Conservation (phyloP, 2,329 filamentous ascomycete genomes). For the Coniochaeta ligniaria region DNA sequence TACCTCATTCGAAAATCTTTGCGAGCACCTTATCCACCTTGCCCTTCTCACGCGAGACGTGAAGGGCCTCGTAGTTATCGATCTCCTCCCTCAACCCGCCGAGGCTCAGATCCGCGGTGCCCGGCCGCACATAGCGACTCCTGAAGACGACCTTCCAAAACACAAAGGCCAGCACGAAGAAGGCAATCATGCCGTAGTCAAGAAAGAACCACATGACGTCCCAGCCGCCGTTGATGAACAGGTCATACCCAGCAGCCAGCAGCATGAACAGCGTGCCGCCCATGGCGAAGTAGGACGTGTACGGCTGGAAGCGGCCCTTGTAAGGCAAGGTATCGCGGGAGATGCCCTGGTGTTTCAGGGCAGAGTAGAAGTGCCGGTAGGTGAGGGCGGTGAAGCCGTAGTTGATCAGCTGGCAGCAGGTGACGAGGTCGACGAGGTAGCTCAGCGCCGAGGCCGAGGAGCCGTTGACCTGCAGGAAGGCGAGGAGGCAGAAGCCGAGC, state of each 20-base stretch:
- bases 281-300: constrained; percentile 38
- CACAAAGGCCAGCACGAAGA: constrained; percentile 8
- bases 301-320: constrained; percentile 49
- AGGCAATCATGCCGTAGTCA: constrained; percentile 11
- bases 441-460: constrained; percentile 47
- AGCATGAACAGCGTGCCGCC: constrained; percentile 6
- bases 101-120: constrained; percentile 9
- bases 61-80: constrained; percentile 8
- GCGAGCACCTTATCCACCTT: constrained; percentile 1
- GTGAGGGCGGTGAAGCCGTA: constrained; percentile 50
- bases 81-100: constrained; percentile 11
- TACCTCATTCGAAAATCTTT: constrained; percentile 1
- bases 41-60: background rate
- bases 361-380: constrained; percentile 51
- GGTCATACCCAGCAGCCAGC: constrained; percentile 6
- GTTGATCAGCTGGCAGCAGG: constrained; percentile 52
- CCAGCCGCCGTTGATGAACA: constrained; percentile 9
- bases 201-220: constrained; percentile 11
- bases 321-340: constrained; percentile 47
- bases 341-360: constrained; percentile 46
- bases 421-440: constrained; percentile 55
- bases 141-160: constrained; percentile 5
- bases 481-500: constrained; percentile 54
- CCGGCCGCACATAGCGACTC: constrained; percentile 7
- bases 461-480: constrained; percentile 54